Percentiles rank a stretch among this genome's conserved stretches.
These are phyloP conservation scores for Cutaneotrichosporon cavernicola DNA, from an alignment of 1,284 basidiomycete genomes.

Conservation along the genomic window DNA sequence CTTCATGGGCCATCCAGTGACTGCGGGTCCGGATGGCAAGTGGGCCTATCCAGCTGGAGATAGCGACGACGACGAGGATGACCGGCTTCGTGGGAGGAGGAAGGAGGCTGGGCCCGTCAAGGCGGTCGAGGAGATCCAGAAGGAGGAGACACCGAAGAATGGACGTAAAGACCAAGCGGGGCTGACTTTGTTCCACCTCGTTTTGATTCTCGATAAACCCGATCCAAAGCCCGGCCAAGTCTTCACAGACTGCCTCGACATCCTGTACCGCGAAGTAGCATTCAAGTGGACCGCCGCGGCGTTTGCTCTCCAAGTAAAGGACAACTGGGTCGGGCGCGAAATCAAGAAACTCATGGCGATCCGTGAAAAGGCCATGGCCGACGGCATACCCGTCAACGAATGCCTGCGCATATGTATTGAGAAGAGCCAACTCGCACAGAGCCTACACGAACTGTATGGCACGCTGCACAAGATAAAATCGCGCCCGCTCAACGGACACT, in stretches of 20 bases:
- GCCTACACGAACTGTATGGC: slow-evolving; percentile 68
- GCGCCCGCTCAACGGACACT: slow-evolving; percentile 64
- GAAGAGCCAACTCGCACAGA: slow-evolving; percentile 67
- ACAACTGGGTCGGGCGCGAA: slow-evolving; percentile 76
- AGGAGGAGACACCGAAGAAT: slow-evolving; percentile 1
- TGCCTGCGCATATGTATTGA: slow-evolving; percentile 53
- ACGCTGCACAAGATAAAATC: slow-evolving; percentile 38
- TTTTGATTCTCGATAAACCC: slow-evolving; percentile 81
- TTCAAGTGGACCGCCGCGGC: slow-evolving; percentile 85
- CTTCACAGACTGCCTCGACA: slow-evolving; percentile 68
- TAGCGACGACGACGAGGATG: slow-evolving; percentile 24
- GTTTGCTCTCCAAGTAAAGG: slow-evolving; percentile 78
- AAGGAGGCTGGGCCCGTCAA: slow-evolving; percentile 17
- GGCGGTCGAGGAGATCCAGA: slow-evolving; percentile 22
- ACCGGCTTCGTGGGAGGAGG: slow-evolving; percentile 17
- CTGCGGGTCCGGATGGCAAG: slow-evolving; percentile 67
- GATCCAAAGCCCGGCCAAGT: slow-evolving; percentile 64
- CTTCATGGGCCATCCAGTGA: slow-evolving; percentile 93
- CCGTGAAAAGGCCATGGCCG: slow-evolving; percentile 60
- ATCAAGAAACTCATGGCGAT: slow-evolving; percentile 66
- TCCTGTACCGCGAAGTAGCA: slow-evolving; percentile 73
- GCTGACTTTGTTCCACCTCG: slow-evolving; percentile 80
- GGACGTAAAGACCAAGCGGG: slow-evolving; percentile 53
- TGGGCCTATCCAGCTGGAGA: slow-evolving; percentile 57
- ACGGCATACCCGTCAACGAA: slow-evolving; percentile 33